These are phyloP conservation scores for Cryptococcus sp. DNA, from an alignment of 1,284 basidiomycete species.

Conservation along the genomic window DNA sequence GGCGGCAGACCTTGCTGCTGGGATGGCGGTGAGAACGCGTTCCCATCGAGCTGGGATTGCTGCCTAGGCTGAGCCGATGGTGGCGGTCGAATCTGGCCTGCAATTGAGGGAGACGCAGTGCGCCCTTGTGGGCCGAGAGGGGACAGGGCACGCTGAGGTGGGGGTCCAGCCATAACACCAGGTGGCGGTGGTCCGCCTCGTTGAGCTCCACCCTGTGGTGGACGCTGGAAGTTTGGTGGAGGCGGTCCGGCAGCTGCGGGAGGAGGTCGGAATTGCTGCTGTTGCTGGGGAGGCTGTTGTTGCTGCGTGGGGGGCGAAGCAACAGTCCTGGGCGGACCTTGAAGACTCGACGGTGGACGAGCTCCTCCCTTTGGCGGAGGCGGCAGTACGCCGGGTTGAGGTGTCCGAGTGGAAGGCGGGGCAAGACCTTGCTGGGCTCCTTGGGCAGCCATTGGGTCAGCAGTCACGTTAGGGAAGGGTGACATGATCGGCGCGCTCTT, in stretches of 20 bases:
- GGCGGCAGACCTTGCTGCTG: constrained; percentile 19
- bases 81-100: constrained; percentile 16
- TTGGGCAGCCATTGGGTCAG: constrained; percentile 17
- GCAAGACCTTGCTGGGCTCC: constrained; percentile 15
- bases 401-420: constrained; percentile 40
- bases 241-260: constrained; percentile 54
- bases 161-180: constrained; percentile 30
- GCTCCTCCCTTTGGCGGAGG: constrained; percentile 51
- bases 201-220: constrained; percentile 23
- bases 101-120: constrained; percentile 5
- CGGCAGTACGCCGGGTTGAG: constrained; percentile 44
- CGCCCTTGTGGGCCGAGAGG: constrained; percentile 20
- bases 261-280: constrained; percentile 36
- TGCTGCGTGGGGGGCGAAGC: constrained; percentile 14
- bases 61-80: constrained; percentile 3
- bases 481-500: constrained; percentile 76
- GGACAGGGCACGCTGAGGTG: constrained; percentile 27
- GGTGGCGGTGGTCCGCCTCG: constrained; percentile 21
- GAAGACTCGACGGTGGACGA: constrained; percentile 49
- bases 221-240: constrained; percentile 54
- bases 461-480: constrained; percentile 74
- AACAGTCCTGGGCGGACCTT: constrained; percentile 22
- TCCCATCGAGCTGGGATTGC: constrained; percentile 5
- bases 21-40: constrained; percentile 5
- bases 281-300: constrained; percentile 21